Base-by-base conservation (phyloP, 2,329 filamentous ascomycete genomes). In the Neofusicoccum umdonicola region DNA sequence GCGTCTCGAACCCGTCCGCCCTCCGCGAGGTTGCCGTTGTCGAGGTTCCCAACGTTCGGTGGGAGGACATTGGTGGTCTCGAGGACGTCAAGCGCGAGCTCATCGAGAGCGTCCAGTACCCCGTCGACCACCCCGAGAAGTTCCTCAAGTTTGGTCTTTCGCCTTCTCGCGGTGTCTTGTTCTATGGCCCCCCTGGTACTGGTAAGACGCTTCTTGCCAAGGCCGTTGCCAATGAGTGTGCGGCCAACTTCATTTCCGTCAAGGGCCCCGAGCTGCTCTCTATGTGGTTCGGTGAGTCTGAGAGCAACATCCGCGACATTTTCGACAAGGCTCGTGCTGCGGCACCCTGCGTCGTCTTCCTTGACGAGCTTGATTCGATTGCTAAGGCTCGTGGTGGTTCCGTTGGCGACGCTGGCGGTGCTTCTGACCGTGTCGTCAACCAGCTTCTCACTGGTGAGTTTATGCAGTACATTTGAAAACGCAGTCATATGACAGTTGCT, bases 221-320 rank as follows among this genome's bases (percentile, higher is more conserved):
- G 87, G 95, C 95, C 72, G 95, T 99, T 71, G 95, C 95, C 82
- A 99, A 98, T 82, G 95, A 99, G 84, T 98, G 93, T 77, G 91
- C 95, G 67, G 95, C 95, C 86, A 99, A 99, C 85, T 99, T 99
- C 84, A 98, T 99, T 78, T 99, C 95, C 45, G 90, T 99, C 81
- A 99, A 99, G 88, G 95, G 95, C 67, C 96, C 95, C 65, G 95
- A 99, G 80, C 86, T 99, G 74, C 88, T 99, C 73, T 97, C 93
- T 80, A 99, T 99, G 95, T 99, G 95, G 95, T 99, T 99, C 77
- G 95, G 95, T 89, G 95, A 99, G 84, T 99, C 95, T 63, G 96
- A 99, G 83, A 97, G 92, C 88, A 99, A 99, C 83, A 98, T 99
- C 70, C 92, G 95, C 77, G 95, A 99, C 79, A 99, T 99, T 74